Evolutionary conservation across 192 early-diverging fungal species (phyloP).

Genomic region (Oehlia diaphana): DNA sequence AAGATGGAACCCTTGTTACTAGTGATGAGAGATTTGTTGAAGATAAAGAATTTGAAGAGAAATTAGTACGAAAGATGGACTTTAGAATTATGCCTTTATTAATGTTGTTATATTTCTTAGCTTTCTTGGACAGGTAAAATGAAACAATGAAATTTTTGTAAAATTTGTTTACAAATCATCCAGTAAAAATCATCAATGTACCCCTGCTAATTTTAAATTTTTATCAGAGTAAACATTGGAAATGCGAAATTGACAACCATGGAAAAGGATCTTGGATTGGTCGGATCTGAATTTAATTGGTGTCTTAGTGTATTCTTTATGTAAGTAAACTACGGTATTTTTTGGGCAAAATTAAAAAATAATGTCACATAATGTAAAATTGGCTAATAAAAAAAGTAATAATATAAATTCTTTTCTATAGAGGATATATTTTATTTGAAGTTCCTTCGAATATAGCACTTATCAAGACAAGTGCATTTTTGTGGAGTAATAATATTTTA

Average conservation of each 20-base stretch:
- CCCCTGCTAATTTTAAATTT: background rate
- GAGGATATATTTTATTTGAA: conserved; percentile 68
- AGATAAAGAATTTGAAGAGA: conserved; percentile 21
- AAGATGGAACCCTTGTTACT: background rate
- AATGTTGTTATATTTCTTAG: conserved; percentile 65
- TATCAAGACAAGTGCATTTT: conserved; percentile 55
- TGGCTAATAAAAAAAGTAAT: conserved; percentile 4
- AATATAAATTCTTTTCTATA: background rate
- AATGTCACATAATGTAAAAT: background rate
- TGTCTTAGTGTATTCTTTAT: conserved; percentile 69
- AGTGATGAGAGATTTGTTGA: background rate
- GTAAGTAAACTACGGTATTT: conserved; percentile 41
- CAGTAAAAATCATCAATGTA: background rate
- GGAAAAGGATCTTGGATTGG: conserved; percentile 45
- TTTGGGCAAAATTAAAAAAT: conserved; percentile 1
- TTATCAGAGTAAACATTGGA: conserved; percentile 36
- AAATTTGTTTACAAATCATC: no score
- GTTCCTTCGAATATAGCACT: conserved; percentile 71
- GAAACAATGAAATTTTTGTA: background rate
- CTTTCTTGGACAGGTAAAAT: conserved; percentile 60
- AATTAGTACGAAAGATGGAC: conserved; percentile 62
- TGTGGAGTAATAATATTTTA: conserved; percentile 39
- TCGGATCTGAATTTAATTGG: conserved; percentile 54
- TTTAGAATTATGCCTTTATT: conserved; percentile 62
- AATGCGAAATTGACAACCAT: conserved; percentile 62